Percentiles rank a stretch among this genome's conserved stretches.
These are phyloP conservation scores for Bacidia rubella DNA, from an alignment of 495 filamentous ascomycete species.

Conservation along the genomic window DNA sequence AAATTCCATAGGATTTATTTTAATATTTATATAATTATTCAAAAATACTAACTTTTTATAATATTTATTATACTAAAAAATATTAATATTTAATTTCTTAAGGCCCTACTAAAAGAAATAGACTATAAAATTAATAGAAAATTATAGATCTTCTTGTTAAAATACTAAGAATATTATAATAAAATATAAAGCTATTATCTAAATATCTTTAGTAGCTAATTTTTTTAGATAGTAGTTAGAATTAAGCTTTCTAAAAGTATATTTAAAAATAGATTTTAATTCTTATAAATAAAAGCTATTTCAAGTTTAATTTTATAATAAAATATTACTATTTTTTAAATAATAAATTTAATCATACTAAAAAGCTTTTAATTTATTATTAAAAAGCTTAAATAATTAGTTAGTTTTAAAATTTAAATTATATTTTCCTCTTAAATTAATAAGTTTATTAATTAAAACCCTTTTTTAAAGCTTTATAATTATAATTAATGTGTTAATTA, in stretches of 20 bases:
- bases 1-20: too few relatives aligned
- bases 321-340: background rate
- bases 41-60: too few relatives aligned
- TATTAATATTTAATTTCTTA: background rate
- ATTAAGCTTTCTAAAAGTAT: background rate
- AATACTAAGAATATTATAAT: background rate
- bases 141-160: background rate
- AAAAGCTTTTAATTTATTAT: conserved; percentile 2
- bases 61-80: too few relatives aligned
- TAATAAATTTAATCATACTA: background rate
- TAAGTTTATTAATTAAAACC: background rate
- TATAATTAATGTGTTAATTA: background rate
- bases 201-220: background rate
- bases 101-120: background rate
- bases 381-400: background rate
- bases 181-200: background rate
- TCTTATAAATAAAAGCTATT: background rate
- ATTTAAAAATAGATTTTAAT: background rate
- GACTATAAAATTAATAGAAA: background rate
- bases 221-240: background rate
- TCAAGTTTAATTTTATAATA: background rate
- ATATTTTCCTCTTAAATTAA: background rate
- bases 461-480: background rate
- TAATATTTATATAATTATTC: too few relatives aligned
- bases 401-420: background rate